Base-by-base conservation (phyloP, 345 rosid genomes). In the Nephelium lappaceum region DNA sequence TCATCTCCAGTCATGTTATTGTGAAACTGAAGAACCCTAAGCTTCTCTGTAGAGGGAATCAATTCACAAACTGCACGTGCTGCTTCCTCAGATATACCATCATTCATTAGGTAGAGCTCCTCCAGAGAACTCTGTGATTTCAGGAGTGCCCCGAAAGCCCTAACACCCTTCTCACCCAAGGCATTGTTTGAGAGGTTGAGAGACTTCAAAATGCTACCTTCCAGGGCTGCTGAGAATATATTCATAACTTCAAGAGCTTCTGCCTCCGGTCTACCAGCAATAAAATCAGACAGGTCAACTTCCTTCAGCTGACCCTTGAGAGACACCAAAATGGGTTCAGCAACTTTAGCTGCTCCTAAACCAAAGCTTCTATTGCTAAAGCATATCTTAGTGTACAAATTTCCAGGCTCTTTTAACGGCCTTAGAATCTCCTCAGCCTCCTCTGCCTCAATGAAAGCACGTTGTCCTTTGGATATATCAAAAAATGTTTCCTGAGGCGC, bases 1-100 rank as follows among this genome's bases (percentile, higher is more conserved):
- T 85, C 86, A 80, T 93, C 97, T 55, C 98, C 99, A 0, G 96
- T 95, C 99, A 93, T 93, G 83, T 95, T 93, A 73, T 93, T 96
- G 49, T 91, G 97, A 76, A 96, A 94, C 19, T 94, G 96, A 84
- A 93, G 96, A 57, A 90, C 86, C 88, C 41, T 92, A 74, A 95
- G 89, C 67, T 89, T 87, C 84, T 89, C 90, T 1, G 98, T 92
- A n/a, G 95, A 93, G 72, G 99, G 93, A 86, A 95, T 86, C 83
- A 95, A 70, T 74, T 91, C 98, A 19, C 89, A 86, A 63, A 95
- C 88, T 1, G 96, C 98, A 71, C 73, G 80, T 42, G 99, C 99
- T 72, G 98, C 98, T 87, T 95, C 98, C 83, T 91, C 90, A 0
- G 99, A 95, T 76, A 95, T 92, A 74, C 99, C 99, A 79, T 90